A percentile compares a stretch with the other conserved stretches of the same genome.
Evolutionary conservation across 179 eudicot species (phyloP).

Genomic region (Patellifolia procumbens): DNA sequence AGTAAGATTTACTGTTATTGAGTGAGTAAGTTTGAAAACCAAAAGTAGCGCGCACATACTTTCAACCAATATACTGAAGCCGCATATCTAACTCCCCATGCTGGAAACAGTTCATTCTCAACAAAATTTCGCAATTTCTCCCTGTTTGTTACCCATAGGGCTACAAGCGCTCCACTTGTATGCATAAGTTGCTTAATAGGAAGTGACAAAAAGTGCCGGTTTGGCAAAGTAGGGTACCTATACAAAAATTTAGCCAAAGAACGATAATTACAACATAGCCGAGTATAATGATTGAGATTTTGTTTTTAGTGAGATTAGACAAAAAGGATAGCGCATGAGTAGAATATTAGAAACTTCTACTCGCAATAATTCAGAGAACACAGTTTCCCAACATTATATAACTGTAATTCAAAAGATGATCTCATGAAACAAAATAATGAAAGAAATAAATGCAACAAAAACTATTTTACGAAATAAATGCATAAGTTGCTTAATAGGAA

Average conservation of each 20-base stretch:
- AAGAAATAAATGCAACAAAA: background rate
- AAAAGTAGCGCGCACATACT: constrained; percentile 38
- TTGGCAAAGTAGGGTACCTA: constrained; percentile 93
- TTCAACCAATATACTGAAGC: constrained; percentile 87
- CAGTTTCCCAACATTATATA: background rate
- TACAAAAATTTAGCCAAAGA: constrained; percentile 16
- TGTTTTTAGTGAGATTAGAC: background rate
- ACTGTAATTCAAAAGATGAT: background rate
- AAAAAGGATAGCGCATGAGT: background rate
- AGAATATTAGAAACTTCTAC: background rate
- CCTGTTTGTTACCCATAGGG: constrained; percentile 95
- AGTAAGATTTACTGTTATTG: background rate
- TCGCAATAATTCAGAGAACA: background rate
- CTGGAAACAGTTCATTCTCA: constrained; percentile 81
- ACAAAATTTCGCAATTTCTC: constrained; percentile 80
- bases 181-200: constrained; percentile 76
- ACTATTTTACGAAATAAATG: background rate
- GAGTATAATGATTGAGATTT: background rate
- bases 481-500: too few species aligned
- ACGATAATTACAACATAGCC: background rate
- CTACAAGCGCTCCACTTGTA: constrained; percentile 77
- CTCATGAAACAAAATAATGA: background rate
- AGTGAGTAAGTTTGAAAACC: background rate
- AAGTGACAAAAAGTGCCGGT: constrained; percentile 69
- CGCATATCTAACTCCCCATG: constrained; percentile 80